Evolutionary conservation across 2,329 filamentous ascomycete genomes (phyloP).

Genomic region (Didymella lethalis): DNA sequence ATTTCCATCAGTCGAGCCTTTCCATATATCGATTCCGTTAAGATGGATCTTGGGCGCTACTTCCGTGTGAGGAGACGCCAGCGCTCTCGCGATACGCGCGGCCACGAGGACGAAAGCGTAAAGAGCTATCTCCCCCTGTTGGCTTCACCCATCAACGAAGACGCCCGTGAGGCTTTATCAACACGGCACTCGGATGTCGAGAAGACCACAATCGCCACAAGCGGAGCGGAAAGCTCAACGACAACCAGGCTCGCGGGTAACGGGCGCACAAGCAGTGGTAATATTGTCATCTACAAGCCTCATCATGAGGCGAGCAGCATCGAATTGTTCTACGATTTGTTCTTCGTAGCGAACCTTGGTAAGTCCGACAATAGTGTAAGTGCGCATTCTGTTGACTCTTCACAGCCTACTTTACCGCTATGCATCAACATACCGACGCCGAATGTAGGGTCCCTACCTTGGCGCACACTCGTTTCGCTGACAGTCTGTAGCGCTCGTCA

Average conservation of each 20-base stretch:
- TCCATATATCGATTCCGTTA: not conserved
- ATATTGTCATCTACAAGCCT: constrained; percentile 37
- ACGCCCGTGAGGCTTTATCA: constrained; percentile 26
- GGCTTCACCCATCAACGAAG: constrained; percentile 33
- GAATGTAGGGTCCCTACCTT: constrained; percentile 26
- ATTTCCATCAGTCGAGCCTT: not conserved
- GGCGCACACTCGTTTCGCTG: not conserved
- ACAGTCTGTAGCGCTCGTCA: constrained; percentile 35
- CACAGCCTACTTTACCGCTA: constrained; percentile 64
- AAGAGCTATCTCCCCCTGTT: constrained; percentile 29
- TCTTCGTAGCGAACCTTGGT: constrained; percentile 68
- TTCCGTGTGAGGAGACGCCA: constrained; percentile 25
- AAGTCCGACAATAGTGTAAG: not conserved
- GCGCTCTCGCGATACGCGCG: constrained; percentile 2
- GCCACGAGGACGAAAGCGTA: constrained; percentile 1
- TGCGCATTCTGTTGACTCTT: not conserved
- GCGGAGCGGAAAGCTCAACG: constrained; percentile 15
- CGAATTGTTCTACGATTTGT: constrained; percentile 67
- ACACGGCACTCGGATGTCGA: constrained; percentile 24
- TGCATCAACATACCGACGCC: constrained; percentile 63
- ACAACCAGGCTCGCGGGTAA: constrained; percentile 26
- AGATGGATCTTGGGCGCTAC: constrained; percentile 32
- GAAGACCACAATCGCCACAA: constrained; percentile 19
- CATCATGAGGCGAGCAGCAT: constrained; percentile 60
- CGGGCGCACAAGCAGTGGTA: constrained; percentile 30